Evolutionary conservation across 2,329 filamentous ascomycete genomes (phyloP).

Genomic region (Fusarium beomiforme): DNA sequence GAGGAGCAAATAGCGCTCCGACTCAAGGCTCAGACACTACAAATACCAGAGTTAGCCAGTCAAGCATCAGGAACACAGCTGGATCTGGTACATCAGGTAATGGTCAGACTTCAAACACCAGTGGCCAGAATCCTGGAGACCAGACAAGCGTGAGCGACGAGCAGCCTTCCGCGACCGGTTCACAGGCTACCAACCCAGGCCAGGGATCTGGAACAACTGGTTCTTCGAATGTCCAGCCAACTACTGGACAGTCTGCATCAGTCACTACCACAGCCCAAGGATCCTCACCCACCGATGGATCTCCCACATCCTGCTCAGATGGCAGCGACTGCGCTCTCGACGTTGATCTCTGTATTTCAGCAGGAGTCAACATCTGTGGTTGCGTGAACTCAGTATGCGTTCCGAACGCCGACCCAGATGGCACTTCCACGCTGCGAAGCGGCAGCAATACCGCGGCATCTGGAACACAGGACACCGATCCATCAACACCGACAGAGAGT

Average conservation of each 20-base stretch:
- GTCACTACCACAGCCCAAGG: background rate
- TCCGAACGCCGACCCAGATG: background rate
- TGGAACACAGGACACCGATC: background rate
- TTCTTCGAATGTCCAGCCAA: background rate
- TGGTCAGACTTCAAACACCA: background rate
- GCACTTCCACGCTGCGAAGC: background rate
- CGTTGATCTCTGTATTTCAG: background rate
- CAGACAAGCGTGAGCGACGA: background rate
- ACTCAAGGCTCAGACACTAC: background rate
- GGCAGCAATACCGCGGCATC: background rate
- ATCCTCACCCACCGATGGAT: background rate
- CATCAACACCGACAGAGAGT: background rate
- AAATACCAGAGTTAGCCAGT: background rate
- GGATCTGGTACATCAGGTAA: background rate
- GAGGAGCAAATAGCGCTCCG: background rate
- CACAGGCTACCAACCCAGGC: background rate
- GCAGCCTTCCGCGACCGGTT: background rate
- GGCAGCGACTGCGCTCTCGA: constrained; percentile 7
- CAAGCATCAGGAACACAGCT: background rate
- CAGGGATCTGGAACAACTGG: background rate
- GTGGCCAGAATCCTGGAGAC: background rate
- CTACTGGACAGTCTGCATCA: background rate
- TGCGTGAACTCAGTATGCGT: constrained; percentile 6
- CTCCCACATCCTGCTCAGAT: constrained; percentile 2
- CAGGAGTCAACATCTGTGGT: constrained; percentile 11